Base-by-base conservation (phyloP, 2,329 filamentous ascomycete species). In the Orbilia blumenaviensis region DNA sequence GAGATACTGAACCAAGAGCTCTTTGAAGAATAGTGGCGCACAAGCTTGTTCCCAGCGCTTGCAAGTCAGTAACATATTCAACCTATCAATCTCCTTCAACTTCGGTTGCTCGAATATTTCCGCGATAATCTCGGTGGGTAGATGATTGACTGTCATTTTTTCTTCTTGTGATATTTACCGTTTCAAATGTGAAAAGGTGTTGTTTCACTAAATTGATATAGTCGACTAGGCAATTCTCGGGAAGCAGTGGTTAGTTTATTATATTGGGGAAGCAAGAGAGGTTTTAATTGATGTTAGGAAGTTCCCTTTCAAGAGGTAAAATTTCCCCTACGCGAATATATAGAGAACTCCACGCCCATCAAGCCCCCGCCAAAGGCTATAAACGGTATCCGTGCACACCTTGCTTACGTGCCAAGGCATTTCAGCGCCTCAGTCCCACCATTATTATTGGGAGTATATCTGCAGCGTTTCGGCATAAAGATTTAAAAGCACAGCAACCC, bases 21-120 rank as follows among this genome's bases (percentile, higher is more conserved):
- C 48, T 52, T 25, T 7, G 14, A 52, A 52, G 23, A 52, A 34
- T 12, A 52, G n/a, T n/a, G 48, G 25, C 14, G 48, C 48, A 6
- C 48, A 52, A 34, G 48, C 48, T 34, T 52, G 48, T 18, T 52
- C 48, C 48, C 48, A 52, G n/a, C 25, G 48, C 27, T 52, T 52
- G 27, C 48, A 52, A 18, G 32, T 27, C 1, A 32, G 27, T n/a
- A 52, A 52, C 48, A 52, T 52, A n/a, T 52, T 52, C 21, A 52
- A 16, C n/a, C 32, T 29, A 52, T 52, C 48, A 3, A 32, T 52
- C 23, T 48, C 48, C 27, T 32, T 52, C 21, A 27, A 32, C 25
- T 32, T 34, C 14, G 25, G 48, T 52, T 52, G 48, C 23, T 52
- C 25, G 27, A 52, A 52, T 32, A 52, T 52, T 9, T 52, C 48